Evolutionary conservation across 306 rosid species (phyloP), one percentile per base, ranked within the genome.

Genomic region (Sicyos baderoa): DNA sequence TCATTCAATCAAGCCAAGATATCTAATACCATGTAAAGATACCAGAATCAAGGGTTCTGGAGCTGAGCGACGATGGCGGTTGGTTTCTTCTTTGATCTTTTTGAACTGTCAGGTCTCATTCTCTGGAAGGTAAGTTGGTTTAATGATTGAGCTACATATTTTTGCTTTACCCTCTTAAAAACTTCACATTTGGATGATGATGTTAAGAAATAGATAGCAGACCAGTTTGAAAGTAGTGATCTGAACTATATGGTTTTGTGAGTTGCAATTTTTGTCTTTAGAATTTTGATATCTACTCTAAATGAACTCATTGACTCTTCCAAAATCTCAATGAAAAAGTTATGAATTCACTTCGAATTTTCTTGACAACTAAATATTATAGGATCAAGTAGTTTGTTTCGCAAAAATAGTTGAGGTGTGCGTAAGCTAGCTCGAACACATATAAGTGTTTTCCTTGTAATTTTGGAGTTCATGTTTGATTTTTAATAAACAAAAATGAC

Each of bases 191-290:
- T 42, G 9, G 70, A 11, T 12, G 70, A 5, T 12, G 70, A 10
- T 64, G 70, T 22, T 44, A 44, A 44, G 70, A 21, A 64, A 64
- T 64, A 64, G 53, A 42, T 19, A 64, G 53, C 54, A 19, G 17
- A 64, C 18, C 19, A 64, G 54, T 42, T 64, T 11, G 51, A 40
- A 62, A 40, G 68, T 40, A 62, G 40, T 9, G 51, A 62, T 62
- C 50, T 3, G 9, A 18, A n/a, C 69, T 37, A 63, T 17, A 17
- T 9, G 9, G 52, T 63, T 63, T 19, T 2, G n/a, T 17, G 22
- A 37, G 27, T 63, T 63, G n/a, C 5, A 18, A 40, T 40, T 63
- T 15, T 63, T 0, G 47, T 61, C 50, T 61, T 62, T 35, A n/a
- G 51, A 37, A 62, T 62, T 62, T 37, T 62, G 29, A 40, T n/a